Evolutionary conservation across 1,139 yeast species (phyloP).

Genomic region (Yamadazyma atlantica): DNA sequence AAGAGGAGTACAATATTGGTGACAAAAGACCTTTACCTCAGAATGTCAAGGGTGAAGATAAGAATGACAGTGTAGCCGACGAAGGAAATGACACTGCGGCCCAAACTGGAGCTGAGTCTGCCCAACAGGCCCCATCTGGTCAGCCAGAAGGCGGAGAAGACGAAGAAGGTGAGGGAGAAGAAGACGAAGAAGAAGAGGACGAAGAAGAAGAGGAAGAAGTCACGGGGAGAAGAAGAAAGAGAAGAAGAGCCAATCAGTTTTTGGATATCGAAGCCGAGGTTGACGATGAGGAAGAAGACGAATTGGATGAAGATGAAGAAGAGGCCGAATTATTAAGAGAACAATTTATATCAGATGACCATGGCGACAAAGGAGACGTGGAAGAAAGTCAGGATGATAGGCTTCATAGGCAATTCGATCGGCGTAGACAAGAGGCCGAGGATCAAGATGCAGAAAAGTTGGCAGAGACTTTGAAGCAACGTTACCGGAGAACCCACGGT

Average conservation of each 20-base stretch:
- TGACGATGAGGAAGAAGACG: constrained; percentile 96
- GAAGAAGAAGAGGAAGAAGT: constrained; percentile 50
- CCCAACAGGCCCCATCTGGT: no score
- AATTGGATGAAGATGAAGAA: constrained; percentile 80
- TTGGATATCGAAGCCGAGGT: constrained; percentile 99
- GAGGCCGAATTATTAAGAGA: constrained; percentile 86
- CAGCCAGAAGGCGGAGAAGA: constrained; percentile 9
- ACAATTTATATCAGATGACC: constrained; percentile 79
- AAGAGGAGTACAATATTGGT: constrained; percentile 7
- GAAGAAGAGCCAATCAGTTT: constrained; percentile 82
- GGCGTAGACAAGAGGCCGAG: constrained; percentile 82
- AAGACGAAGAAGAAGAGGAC: constrained; percentile 59
- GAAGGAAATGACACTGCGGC: no score
- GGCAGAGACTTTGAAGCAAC: constrained; percentile 89
- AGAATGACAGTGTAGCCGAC: no score
- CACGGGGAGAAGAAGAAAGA: constrained; percentile 53
- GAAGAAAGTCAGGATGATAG: constrained; percentile 57
- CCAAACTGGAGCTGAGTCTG: not conserved
- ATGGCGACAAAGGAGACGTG: constrained; percentile 48
- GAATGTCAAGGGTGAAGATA: not conserved
- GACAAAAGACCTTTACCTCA: constrained; percentile 10
- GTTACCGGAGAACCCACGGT: constrained; percentile 85
- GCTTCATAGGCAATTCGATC: constrained; percentile 88
- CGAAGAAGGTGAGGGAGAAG: constrained; percentile 49
- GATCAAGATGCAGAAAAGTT: constrained; percentile 95